These are phyloP conservation scores for Thelonectria olida DNA, from an alignment of 2,329 filamentous ascomycete genomes.

Conservation along the genomic window DNA sequence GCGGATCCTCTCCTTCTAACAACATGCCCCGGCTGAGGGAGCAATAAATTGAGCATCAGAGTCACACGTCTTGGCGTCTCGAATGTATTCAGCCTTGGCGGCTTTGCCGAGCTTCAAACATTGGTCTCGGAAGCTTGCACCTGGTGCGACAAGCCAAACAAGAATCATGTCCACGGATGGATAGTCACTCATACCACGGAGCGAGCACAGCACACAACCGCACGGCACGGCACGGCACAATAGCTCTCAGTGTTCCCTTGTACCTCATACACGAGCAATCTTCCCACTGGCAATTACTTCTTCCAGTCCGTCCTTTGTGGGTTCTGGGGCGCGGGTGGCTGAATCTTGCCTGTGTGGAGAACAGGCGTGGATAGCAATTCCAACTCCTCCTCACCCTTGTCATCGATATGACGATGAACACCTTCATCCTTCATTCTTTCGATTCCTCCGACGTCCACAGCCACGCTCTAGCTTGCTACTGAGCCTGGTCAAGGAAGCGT, in stretches of 20 bases:
- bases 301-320: background rate
- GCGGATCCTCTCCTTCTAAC: too few relatives aligned
- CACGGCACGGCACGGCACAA: background rate
- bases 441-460: background rate
- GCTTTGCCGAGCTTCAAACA: background rate
- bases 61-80: background rate
- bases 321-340: background rate
- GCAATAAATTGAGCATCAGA: too few relatives aligned
- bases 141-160: conserved; percentile 1
- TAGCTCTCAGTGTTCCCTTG: background rate
- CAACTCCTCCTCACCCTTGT: background rate
- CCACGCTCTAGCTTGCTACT: background rate
- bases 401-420: background rate
- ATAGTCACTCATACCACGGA: background rate
- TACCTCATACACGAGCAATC: background rate
- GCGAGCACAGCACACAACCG: background rate
- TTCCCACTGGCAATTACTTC: background rate
- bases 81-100: background rate
- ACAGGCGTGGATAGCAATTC: conserved; percentile 6
- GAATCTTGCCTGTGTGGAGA: conserved; percentile 4
- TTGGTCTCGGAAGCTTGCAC: conserved; percentile 1
- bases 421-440: background rate
- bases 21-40: too few relatives aligned
- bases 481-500: background rate
- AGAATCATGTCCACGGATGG: background rate